These are phyloP conservation scores for Triticum dicoccoides DNA, from an alignment of 176 grass and related monocot species.

Conservation along the genomic window DNA sequence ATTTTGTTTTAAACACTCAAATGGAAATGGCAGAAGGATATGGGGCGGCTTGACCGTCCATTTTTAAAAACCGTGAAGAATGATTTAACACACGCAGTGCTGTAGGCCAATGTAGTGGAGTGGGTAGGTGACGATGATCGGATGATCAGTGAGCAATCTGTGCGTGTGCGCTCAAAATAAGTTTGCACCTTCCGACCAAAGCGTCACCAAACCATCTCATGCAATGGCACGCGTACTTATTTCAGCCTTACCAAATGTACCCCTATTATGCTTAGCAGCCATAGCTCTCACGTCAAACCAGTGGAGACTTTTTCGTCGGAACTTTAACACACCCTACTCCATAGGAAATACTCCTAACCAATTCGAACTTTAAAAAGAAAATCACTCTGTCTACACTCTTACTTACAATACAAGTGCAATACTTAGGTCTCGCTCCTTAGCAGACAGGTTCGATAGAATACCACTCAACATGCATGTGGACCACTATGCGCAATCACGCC, in stretches of 20 bases:
- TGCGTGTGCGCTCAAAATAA: too few relatives aligned
- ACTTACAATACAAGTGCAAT: not conserved
- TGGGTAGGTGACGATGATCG: too few relatives aligned
- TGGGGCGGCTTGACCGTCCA: too few relatives aligned
- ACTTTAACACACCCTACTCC: too few relatives aligned
- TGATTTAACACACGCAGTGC: too few relatives aligned
- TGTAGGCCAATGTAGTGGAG: too few relatives aligned
- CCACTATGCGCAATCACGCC: not conserved
- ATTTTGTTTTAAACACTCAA: too few relatives aligned
- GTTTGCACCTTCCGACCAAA: not conserved
- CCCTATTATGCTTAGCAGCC: not conserved
- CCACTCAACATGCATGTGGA: not conserved
- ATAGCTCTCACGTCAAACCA: not conserved
- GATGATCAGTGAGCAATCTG: too few relatives aligned
- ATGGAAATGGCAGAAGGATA: too few relatives aligned
- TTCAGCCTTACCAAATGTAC: not conserved
- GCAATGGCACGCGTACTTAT: not conserved
- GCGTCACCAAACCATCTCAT: not conserved
- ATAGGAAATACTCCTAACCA: too few relatives aligned
- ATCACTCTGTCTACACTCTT: not conserved
- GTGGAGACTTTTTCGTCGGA: not conserved
- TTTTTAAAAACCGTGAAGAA: too few relatives aligned
- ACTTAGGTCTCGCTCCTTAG: not conserved
- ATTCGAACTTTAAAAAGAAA: not conserved
- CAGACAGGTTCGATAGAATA: not conserved